Evolutionary conservation across 768 basidiomycete species (phyloP), one percentile per base, ranked within the genome.

Genomic region (Xerocomellus intermedius): DNA sequence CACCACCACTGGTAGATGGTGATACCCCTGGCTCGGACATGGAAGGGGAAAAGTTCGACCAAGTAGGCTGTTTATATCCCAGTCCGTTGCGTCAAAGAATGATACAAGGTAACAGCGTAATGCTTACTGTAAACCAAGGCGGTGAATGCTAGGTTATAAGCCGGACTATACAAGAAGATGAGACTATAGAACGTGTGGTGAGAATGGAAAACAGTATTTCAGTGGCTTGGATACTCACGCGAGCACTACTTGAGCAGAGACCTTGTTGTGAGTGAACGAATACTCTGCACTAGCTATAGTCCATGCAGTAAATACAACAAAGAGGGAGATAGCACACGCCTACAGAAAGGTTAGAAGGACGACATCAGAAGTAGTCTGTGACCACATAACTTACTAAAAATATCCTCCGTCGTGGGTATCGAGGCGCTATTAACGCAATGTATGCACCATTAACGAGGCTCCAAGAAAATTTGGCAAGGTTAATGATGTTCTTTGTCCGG

Each of bases 11-110:
- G 82, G 73, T 82, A 85, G 17, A 86, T 63, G 4, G 84, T 71
- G 48, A 86, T 78, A 36, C 85, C 85, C 65, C 78, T 80, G 1
- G 85, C 77, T 51, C 85, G 82, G 26, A 77, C 76, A 55, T 82
- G 79, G 69, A 75, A 86, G 0, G 85, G 85, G 75, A 86, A 86
- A 32, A 87, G 64, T 60, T 86, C 85, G 19, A 86, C 83, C 56
- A 86, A 42, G 22, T 17, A 49, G 7, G 48, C 38, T 49, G 61
- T 38, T 42, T 10, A 24, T 13, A 17, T 12, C 62, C 22, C 8
- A 28, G 28, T 22, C 35, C 35, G 8, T 30, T 24, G 35, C 16
- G 14, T 60, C 54, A 48, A 6, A n/a, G n/a, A n/a, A 8, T 28
- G 8, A 14, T 14, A 17, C 8, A 21, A 21, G 3, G 7, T 19